Evolutionary conservation across 1,284 basidiomycete genomes (phyloP), one percentile per base, ranked within the genome.

Genomic region (Sphaerobolus stellatus): DNA sequence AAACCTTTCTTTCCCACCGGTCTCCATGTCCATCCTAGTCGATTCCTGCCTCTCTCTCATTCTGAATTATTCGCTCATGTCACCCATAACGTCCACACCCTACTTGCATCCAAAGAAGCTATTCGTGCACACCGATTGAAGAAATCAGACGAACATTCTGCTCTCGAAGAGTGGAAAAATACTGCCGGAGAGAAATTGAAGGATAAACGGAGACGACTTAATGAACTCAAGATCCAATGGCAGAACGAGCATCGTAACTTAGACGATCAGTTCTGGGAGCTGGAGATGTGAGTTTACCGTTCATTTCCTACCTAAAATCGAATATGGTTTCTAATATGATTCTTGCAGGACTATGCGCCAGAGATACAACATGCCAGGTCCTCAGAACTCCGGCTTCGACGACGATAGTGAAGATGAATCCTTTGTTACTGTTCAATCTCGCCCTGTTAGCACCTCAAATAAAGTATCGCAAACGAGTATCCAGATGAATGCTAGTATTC

Each of bases 261-360:
- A 31, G 51, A 53, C 29, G 31, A 47, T 47, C 13, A n/a, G 6
- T 53, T 53, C 24, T 53, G 51, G 51, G 45, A 45, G 3, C 47
- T 14, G 33, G 51, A 53, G 24, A 34, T n/a, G 51, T 53, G 33
- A 24, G 51, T 45, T n/a, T 53, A 20, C 18, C 9, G 25, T 52
- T 22, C 11, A 18, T 47, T 31, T 9, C 16, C 18, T 11, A 11
- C 16, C 22, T 14, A 14, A 31, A 41, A n/a, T 28, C 8, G 20
- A 20, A 9, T 44, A 13, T 18, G 14, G 20, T 36, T 18, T 36
- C 24, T 27, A 28, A 34, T 5, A 20, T 2, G 9, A 11, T 24
- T 25, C 20, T 31, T 53, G 9, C 28, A 53, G 51, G 24, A 33
- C 44, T 13, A 53, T 53, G 43, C 30, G 40, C 9, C 20, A 48